A percentile compares a stretch with the other conserved stretches of the same genome.
Conservation (phyloP, 176 grass and related monocot genomes). For the Dactylis glomerata region DNA sequence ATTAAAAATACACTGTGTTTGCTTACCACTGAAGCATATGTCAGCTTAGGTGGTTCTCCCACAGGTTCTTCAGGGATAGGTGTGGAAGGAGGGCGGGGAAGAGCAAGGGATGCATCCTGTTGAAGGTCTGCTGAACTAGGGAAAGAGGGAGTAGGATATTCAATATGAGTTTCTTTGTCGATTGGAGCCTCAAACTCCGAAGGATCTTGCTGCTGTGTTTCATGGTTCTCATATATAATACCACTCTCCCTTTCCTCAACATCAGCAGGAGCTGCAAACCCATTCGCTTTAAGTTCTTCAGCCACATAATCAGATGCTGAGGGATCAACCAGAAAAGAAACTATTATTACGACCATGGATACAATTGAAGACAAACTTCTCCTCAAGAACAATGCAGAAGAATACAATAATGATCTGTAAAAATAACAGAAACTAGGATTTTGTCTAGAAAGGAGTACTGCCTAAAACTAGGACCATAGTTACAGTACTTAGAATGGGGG, state of each 20-base stretch:
- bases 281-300: conserved; percentile 37
- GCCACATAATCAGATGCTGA: conserved; percentile 49
- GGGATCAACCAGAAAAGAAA: conserved; percentile 11
- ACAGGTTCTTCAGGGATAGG: conserved; percentile 26
- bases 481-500: neutral
- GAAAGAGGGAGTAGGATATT: conserved; percentile 29
- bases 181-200: conserved; percentile 25
- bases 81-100: neutral
- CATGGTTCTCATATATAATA: conserved; percentile 39
- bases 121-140: conserved; percentile 24
- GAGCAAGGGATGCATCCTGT: conserved; percentile 39
- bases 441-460: neutral
- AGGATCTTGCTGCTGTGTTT: conserved; percentile 47
- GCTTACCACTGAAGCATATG: conserved; percentile 70
- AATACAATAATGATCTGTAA: neutral
- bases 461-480: neutral
- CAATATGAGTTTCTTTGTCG: conserved; percentile 29
- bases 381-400: neutral
- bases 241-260: conserved; percentile 26
- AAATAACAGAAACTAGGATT: neutral
- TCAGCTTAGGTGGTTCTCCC: conserved; percentile 47
- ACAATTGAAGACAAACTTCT: neutral
- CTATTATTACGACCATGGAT: neutral
- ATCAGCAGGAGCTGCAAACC: conserved; percentile 27
- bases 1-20: neutral